phyloP scores from a whole-genome alignment of 345 rosid species.

The Boechera divaricarpa region DNA sequence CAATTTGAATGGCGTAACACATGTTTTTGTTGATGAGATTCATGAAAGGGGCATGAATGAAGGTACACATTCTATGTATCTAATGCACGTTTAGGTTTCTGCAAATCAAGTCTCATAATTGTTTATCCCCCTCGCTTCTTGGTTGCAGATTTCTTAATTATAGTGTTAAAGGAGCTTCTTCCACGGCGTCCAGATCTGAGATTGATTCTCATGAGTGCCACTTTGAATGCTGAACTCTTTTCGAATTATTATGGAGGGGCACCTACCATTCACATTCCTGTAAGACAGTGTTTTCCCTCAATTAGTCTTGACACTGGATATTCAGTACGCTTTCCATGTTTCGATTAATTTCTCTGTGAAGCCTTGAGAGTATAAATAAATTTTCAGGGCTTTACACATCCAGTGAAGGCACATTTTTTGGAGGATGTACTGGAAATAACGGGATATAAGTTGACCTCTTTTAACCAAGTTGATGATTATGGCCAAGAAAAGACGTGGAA shows the following conservation, averaged over 20 bases:
- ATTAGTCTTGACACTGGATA: slow-evolving; percentile 14
- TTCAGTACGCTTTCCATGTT: slow-evolving; percentile 5
- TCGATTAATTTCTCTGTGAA: slow-evolving; percentile 2
- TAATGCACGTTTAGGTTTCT: slow-evolving; percentile 15
- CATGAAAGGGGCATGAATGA: slow-evolving; percentile 99
- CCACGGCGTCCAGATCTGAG: slow-evolving; percentile 93
- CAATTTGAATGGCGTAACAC: slow-evolving; percentile 88
- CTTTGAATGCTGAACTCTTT: slow-evolving; percentile 94
- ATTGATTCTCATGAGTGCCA: slow-evolving; percentile 97
- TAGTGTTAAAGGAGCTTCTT: slow-evolving; percentile 97
- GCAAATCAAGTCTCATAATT: slow-evolving; percentile 11
- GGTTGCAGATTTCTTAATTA: slow-evolving; percentile 83
- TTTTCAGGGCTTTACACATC: slow-evolving; percentile 87
- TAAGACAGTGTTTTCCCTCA: slow-evolving; percentile 47
- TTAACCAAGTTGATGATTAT: slow-evolving; percentile 97
- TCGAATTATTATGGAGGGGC: slow-evolving; percentile 90
- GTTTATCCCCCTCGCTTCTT: slow-evolving; percentile 10
- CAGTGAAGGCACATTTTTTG: slow-evolving; percentile 81
- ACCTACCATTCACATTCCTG: slow-evolving; percentile 92
- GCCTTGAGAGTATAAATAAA: background rate
- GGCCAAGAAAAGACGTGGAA: slow-evolving; percentile 99
- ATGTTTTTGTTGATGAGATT: slow-evolving; percentile 98
- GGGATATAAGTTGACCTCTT: slow-evolving; percentile 86
- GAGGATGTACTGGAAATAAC: slow-evolving; percentile 92
- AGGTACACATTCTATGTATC: slow-evolving; percentile 56